A percentile compares a stretch with the other conserved stretches of the same genome.
phyloP scores from a whole-genome alignment of 139 green algal species.

The Mesotaenium endlicherianum region DNA sequence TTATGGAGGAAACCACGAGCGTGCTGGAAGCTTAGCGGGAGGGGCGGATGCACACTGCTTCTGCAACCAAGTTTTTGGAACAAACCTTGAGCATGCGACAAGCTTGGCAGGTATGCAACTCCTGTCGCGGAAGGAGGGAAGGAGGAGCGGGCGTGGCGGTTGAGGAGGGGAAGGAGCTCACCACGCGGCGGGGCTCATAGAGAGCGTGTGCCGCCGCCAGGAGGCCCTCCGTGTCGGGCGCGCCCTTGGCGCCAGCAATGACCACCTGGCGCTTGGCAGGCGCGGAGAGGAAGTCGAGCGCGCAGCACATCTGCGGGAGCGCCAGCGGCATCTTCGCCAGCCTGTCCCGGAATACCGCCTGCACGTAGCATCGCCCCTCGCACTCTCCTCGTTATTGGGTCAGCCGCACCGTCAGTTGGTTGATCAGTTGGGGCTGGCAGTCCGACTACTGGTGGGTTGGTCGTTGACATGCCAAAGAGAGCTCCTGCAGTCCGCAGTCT shows the following conservation, averaged over 20 bases:
- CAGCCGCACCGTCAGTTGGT: too few species aligned
- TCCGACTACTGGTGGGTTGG: too few species aligned
- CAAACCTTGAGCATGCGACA: too few species aligned
- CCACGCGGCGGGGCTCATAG: conserved; percentile 26
- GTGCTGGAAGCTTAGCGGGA: too few species aligned
- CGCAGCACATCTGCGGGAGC: conserved; percentile 73
- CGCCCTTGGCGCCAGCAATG: background rate
- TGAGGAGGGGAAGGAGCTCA: background rate
- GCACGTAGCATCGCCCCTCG: background rate
- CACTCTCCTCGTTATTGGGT: too few species aligned
- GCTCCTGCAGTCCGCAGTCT: too few species aligned
- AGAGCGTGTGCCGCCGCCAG: background rate
- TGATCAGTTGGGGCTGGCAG: too few species aligned
- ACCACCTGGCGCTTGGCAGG: conserved; percentile 64
- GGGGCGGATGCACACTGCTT: too few species aligned
- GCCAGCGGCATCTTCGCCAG: conserved; percentile 65
- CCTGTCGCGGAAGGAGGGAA: background rate
- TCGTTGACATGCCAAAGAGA: too few species aligned
- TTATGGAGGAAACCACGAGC: too few species aligned
- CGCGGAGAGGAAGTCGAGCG: conserved; percentile 59
- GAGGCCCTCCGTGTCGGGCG: background rate
- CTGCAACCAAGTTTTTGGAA: too few species aligned
- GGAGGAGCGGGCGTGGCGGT: background rate
- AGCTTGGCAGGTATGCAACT: too few species aligned
- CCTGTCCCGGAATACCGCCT: conserved; percentile 58